Base-by-base conservation (phyloP, 2,329 filamentous ascomycete genomes). In the Cercospora nicotianae region DNA sequence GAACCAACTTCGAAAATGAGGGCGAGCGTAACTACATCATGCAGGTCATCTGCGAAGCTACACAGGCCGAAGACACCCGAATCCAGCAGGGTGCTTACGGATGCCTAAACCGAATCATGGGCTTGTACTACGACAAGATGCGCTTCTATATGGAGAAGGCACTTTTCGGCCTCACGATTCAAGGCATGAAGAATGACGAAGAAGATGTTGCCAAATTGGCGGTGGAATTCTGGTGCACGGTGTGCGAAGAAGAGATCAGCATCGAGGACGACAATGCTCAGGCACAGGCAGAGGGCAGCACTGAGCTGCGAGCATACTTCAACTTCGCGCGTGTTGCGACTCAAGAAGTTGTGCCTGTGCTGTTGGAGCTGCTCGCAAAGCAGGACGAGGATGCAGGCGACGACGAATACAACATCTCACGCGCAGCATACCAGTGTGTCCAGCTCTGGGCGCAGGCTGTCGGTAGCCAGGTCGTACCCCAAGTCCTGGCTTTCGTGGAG, bases 101-200 rank as follows among this genome's bases (percentile, higher is more conserved):
- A 75, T 98, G 95, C 80, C 84, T 99, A 74, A 99, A 99, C 87
- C 90, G 95, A 77, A 98, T 99, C 81, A 99, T 99, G 95, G 92
- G 87, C 69, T 87, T 97, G 71, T 99, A 99, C 86, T 99, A 99
- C 81, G 95, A 99, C 77, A 96, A 97, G 84, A 99, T 99, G 95
- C 91, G 94, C 77, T 99, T 97, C 83, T 99, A 99, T 85, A 99
- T 99, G 95, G 95, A 99, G 86, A 98, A 98, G 88, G 95, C 95
- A 39, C 87, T 99, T 53, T 99, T 99, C 76, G 95, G 95, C 67
- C 87, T 99, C 48, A 99, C 95, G 45, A 97, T 99, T 71, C 90
- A 97, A 79, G 95, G 95, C 74, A 99, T 99, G 95, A 97, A 97
- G 87, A 96, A 89, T 76, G 90, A 94, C 7, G 95, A 99, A 75